Evolutionary conservation across 306 rosid species (phyloP).

Genomic region (Vachellia pachyceras): DNA sequence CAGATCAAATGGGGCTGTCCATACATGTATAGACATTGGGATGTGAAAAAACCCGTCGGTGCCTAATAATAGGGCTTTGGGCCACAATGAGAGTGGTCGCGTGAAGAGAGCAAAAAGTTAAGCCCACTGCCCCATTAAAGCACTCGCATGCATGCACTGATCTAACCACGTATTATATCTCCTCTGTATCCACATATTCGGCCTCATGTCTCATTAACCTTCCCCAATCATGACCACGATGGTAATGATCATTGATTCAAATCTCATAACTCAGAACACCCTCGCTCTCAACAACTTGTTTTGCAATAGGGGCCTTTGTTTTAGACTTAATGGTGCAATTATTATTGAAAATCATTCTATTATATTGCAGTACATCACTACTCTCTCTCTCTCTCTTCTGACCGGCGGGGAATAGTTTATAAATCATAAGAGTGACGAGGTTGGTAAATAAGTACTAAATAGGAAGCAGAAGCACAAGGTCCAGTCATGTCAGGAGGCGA

Average conservation of each 20-base stretch:
- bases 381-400: not conserved
- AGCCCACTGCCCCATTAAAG: not conserved
- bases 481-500: constrained; percentile 7
- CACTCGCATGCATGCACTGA: not conserved
- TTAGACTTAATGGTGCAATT: not conserved
- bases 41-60: not conserved
- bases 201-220: too few relatives aligned
- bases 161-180: not conserved
- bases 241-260: too few relatives aligned
- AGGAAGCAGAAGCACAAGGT: too few relatives aligned
- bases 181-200: too few relatives aligned
- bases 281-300: not conserved
- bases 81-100: not conserved
- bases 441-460: too few relatives aligned
- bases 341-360: not conserved
- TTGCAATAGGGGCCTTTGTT: not conserved
- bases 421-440: not conserved
- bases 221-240: too few relatives aligned
- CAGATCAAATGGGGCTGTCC: not conserved
- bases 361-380: not conserved
- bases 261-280: not conserved
- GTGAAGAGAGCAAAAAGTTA: too few relatives aligned
- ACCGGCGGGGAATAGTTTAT: not conserved
- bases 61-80: not conserved
- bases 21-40: not conserved